Percentiles rank a stretch among this genome's conserved stretches.
Evolutionary conservation across 768 basidiomycete genomes (phyloP).

Genomic region (Paxillus rubicundulus): DNA sequence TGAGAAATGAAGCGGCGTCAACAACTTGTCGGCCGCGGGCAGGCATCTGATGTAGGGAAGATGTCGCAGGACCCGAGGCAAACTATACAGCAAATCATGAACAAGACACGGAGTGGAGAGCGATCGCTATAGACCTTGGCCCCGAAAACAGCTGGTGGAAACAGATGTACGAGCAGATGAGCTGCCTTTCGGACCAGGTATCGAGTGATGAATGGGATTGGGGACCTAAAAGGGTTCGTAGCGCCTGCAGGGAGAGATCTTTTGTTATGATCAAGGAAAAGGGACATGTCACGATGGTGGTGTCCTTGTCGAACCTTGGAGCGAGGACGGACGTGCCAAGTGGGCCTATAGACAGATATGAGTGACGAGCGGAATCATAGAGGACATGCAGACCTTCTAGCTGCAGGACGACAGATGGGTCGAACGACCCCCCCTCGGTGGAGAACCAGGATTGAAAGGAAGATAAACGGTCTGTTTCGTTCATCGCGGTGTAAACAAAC

Average conservation of each 20-base stretch:
- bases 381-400: slow-evolving; percentile 39
- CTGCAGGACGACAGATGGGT: slow-evolving; percentile 41
- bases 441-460: slow-evolving; percentile 52
- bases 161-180: slow-evolving; percentile 63
- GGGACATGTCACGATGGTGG: slow-evolving; percentile 63
- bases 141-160: slow-evolving; percentile 56
- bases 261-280: slow-evolving; percentile 63
- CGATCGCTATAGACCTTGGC: slow-evolving; percentile 30
- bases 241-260: slow-evolving; percentile 41
- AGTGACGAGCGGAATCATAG: background rate
- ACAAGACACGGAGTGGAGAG: background rate
- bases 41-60: slow-evolving; percentile 65
- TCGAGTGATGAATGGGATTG: slow-evolving; percentile 20
- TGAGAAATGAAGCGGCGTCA: slow-evolving; percentile 75
- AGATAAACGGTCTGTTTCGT: slow-evolving; percentile 1
- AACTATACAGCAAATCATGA: slow-evolving; percentile 11
- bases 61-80: slow-evolving; percentile 33
- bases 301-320: slow-evolving; percentile 45
- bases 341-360: slow-evolving; percentile 29
- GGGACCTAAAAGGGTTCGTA: slow-evolving; percentile 39
- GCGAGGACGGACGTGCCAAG: slow-evolving; percentile 55
- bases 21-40: slow-evolving; percentile 53
- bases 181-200: slow-evolving; percentile 62
- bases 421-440: slow-evolving; percentile 48
- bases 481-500: background rate